These are phyloP conservation scores for Tetracladium marchalianum DNA, from an alignment of 495 filamentous ascomycete species.

Conservation along the genomic window DNA sequence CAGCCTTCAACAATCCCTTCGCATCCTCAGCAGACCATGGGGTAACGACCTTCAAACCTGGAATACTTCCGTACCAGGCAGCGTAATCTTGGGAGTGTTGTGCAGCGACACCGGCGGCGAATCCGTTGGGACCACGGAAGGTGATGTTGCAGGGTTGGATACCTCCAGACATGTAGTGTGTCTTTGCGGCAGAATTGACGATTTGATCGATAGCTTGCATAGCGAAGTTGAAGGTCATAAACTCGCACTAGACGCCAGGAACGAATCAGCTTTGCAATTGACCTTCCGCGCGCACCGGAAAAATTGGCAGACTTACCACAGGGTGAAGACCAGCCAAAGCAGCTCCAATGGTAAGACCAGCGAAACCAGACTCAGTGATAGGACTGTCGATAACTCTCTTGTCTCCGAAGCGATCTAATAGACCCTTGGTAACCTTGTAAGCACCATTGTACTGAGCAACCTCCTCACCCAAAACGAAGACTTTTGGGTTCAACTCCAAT, in stretches of 20 bases:
- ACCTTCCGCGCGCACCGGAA: neutral
- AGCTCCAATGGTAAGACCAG: constrained; percentile 85
- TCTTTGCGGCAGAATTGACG: constrained; percentile 98
- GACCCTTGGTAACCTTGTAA: constrained; percentile 98
- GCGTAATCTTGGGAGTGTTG: constrained; percentile 99
- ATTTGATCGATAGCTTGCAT: constrained; percentile 99
- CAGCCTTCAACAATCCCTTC: constrained; percentile 94
- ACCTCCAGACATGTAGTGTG: constrained; percentile 98
- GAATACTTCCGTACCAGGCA: constrained; percentile 97
- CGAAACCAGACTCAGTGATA: constrained; percentile 94
- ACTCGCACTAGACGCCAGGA: constrained; percentile 65
- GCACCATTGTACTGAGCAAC: constrained; percentile 99
- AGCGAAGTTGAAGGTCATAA: constrained; percentile 99
- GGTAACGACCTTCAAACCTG: constrained; percentile 90
- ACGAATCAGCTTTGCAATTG: neutral
- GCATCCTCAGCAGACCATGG: constrained; percentile 97
- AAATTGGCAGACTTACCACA: constrained; percentile 52
- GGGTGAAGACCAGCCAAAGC: constrained; percentile 91
- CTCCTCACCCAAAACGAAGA: constrained; percentile 93
- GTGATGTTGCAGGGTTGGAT: constrained; percentile 99
- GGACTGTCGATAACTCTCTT: constrained; percentile 97
- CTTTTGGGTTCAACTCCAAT: constrained; percentile 86
- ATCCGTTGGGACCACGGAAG: constrained; percentile 97
- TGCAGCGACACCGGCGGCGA: constrained; percentile 88
- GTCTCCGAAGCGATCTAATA: constrained; percentile 92